Evolutionary conservation across 805 yeast genomes (phyloP).

Genomic region (Nakazawaea pomicola): DNA sequence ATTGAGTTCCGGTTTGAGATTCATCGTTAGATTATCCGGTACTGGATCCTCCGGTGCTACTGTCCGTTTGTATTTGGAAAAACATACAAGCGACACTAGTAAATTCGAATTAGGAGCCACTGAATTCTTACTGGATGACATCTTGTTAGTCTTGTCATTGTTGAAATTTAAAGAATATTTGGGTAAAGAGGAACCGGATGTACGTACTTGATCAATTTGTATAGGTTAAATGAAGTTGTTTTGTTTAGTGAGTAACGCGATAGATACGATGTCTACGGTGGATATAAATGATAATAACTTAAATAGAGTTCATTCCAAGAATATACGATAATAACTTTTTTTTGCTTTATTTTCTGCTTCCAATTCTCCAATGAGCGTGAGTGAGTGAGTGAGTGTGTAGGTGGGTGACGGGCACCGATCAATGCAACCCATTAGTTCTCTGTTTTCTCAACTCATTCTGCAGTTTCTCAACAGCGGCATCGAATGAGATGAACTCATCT

Average conservation of each 20-base stretch:
- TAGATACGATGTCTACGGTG: no score
- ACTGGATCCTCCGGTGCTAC: constrained; percentile 99
- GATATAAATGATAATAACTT: no score
- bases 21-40: constrained; percentile 89
- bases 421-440: constrained; percentile 73
- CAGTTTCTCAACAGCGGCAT: constrained; percentile 72
- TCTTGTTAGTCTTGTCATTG: constrained; percentile 58
- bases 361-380: no score
- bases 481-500: constrained; percentile 87
- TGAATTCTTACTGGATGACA: constrained; percentile 60
- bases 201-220: constrained; percentile 50
- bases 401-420: no score
- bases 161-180: constrained; percentile 67
- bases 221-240: background rate
- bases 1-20: constrained; percentile 75
- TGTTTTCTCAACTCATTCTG: constrained; percentile 61
- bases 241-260: no score
- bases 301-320: no score
- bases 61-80: constrained; percentile 85
- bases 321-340: no score
- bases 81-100: constrained; percentile 58
- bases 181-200: constrained; percentile 86
- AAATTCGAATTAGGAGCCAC: constrained; percentile 52
- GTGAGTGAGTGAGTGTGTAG: no score
- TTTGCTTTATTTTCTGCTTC: background rate